A percentile compares a stretch with the other conserved stretches of the same genome.
phyloP scores from a whole-genome alignment of 1,284 basidiomycete genomes.

The Rhodotorula sp. region DNA sequence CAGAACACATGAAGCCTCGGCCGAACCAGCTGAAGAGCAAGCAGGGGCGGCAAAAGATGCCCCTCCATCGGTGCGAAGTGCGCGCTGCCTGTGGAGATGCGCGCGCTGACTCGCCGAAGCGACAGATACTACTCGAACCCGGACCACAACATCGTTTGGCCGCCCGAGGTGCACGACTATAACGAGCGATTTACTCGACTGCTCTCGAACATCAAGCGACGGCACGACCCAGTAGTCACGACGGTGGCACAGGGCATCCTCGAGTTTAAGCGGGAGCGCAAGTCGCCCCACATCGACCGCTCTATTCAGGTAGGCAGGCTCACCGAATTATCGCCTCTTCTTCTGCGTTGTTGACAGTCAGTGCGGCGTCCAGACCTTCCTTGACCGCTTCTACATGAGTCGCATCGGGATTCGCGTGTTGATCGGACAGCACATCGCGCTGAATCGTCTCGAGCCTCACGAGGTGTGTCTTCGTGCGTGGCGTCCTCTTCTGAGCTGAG shows the following conservation, averaged over 20 bases:
- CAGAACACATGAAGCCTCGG: slow-evolving; percentile 45
- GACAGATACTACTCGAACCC: slow-evolving; percentile 77
- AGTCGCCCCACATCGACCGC: slow-evolving; percentile 63
- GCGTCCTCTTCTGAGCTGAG: background rate
- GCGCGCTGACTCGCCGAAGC: background rate
- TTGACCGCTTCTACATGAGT: slow-evolving; percentile 96
- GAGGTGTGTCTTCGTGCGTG: slow-evolving; percentile 44
- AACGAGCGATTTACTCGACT: slow-evolving; percentile 86
- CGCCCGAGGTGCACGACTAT: slow-evolving; percentile 90
- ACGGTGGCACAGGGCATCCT: slow-evolving; percentile 81
- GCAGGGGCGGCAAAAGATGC: slow-evolving; percentile 24
- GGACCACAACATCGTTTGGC: slow-evolving; percentile 68
- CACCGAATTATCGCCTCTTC: background rate
- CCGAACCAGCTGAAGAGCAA: slow-evolving; percentile 29
- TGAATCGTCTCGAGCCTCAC: slow-evolving; percentile 85
- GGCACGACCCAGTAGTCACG: slow-evolving; percentile 97
- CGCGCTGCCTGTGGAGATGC: background rate
- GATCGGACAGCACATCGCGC: slow-evolving; percentile 86
- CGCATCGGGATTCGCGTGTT: slow-evolving; percentile 95
- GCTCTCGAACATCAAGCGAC: slow-evolving; percentile 84
- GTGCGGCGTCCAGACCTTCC: slow-evolving; percentile 67
- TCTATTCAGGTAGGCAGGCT: slow-evolving; percentile 58
- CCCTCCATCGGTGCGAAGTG: slow-evolving; percentile 32
- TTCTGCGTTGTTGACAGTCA: background rate
- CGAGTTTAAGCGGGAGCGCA: slow-evolving; percentile 60